Percentiles rank a stretch among this genome's conserved stretches.
Conservation (phyloP, 768 basidiomycete genomes). For the Suillus americanus region DNA sequence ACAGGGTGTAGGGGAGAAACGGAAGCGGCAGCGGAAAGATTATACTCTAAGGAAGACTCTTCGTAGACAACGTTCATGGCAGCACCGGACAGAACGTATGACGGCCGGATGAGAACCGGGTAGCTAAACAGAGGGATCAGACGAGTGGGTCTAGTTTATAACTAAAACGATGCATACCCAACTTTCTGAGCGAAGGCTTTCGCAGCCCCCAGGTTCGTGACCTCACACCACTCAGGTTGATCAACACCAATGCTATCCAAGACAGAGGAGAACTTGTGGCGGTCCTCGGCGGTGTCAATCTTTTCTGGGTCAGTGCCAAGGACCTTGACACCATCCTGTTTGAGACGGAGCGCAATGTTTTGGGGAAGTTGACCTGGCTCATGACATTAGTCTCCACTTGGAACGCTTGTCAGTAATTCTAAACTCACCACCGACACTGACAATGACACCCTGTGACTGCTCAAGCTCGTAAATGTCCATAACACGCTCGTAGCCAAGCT, state of each 20-base stretch:
- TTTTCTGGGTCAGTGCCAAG: conserved; percentile 93
- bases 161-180: conserved; percentile 44
- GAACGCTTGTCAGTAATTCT: conserved; percentile 4
- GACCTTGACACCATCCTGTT: conserved; percentile 87
- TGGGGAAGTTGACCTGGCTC: conserved; percentile 88
- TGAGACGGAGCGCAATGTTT: conserved; percentile 96
- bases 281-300: conserved; percentile 97
- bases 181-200: conserved; percentile 90
- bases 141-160: background rate
- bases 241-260: conserved; percentile 94
- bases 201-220: conserved; percentile 83
- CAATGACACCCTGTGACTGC: conserved; percentile 87
- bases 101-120: conserved; percentile 96
- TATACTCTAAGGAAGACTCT: conserved; percentile 85
- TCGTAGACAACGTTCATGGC: conserved; percentile 99
- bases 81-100: conserved; percentile 97
- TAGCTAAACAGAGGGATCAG: conserved; percentile 51
- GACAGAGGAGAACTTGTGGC: conserved; percentile 98
- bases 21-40: conserved; percentile 92
- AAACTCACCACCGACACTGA: conserved; percentile 88
- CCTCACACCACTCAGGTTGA: conserved; percentile 96
- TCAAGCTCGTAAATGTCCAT: conserved; percentile 99
- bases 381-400: background rate
- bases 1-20: conserved; percentile 98
- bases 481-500: conserved; percentile 95